phyloP scores from a whole-genome alignment of 768 basidiomycete genomes.

The Phylloporus scabripes region DNA sequence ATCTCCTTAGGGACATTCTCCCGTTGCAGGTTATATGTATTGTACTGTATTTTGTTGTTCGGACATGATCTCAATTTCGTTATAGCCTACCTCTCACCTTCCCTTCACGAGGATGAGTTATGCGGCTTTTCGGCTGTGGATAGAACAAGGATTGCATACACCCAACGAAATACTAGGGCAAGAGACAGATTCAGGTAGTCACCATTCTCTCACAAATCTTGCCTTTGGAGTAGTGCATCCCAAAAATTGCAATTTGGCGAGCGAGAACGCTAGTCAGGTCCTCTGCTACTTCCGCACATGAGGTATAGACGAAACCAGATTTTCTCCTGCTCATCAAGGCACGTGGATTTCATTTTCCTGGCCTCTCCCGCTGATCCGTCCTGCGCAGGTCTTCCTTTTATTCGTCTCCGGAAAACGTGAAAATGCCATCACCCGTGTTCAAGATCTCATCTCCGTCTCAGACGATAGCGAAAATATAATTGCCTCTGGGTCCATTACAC shows the following conservation, averaged over 20 bases:
- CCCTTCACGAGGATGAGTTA: not conserved
- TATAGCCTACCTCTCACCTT: not conserved
- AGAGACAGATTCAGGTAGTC: too few species aligned
- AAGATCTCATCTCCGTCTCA: not conserved
- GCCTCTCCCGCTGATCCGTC: not conserved
- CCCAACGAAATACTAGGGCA: too few species aligned
- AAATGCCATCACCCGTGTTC: not conserved
- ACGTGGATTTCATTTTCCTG: too few species aligned
- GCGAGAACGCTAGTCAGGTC: too few species aligned
- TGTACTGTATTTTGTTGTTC: not conserved
- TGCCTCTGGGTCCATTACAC: not conserved
- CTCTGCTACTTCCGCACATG: not conserved
- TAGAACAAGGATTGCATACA: too few species aligned
- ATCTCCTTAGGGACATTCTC: not conserved
- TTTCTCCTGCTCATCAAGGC: not conserved
- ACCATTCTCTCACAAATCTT: too few species aligned
- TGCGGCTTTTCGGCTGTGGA: not conserved
- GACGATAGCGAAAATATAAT: not conserved
- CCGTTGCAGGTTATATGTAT: not conserved
- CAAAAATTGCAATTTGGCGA: too few species aligned
- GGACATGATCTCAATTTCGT: not conserved
- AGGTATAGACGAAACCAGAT: not conserved
- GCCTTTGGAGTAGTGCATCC: too few species aligned
- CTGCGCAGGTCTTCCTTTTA: not conserved
- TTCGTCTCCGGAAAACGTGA: not conserved